Conservation (phyloP, 2,329 filamentous ascomycete genomes). For the Colletotrichum graminicola region DNA sequence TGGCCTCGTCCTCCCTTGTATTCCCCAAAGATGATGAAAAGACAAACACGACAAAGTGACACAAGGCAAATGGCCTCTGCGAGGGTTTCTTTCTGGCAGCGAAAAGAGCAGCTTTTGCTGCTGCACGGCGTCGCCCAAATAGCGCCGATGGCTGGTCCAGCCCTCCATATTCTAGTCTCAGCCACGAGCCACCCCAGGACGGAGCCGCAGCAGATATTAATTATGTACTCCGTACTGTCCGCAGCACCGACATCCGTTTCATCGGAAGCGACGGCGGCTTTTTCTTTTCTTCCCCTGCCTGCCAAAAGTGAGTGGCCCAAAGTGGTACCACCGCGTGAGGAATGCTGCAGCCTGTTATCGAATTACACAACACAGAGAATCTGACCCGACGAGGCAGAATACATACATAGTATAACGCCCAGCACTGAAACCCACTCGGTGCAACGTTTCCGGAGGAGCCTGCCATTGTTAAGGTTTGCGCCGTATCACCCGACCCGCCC, state of each 20-base stretch:
- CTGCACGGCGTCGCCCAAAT: slow-evolving; percentile 10
- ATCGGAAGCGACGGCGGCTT: not conserved
- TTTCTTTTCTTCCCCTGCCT: slow-evolving; percentile 11
- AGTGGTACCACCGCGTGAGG: slow-evolving; percentile 1
- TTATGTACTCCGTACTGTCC: slow-evolving; percentile 25
- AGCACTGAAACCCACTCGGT: not conserved
- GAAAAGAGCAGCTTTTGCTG: slow-evolving; percentile 1
- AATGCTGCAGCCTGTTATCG: slow-evolving; percentile 17
- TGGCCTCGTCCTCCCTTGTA: not conserved
- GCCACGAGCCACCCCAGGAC: slow-evolving; percentile 28
- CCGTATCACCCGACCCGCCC: slow-evolving; percentile 5
- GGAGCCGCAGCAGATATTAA: slow-evolving; percentile 37
- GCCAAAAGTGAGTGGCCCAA: too few relatives aligned
- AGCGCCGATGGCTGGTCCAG: slow-evolving; percentile 17
- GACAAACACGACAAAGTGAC: not conserved
- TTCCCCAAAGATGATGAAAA: not conserved
- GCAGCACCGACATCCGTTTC: slow-evolving; percentile 11
- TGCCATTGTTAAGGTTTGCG: slow-evolving; percentile 27
- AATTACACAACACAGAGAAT: not conserved
- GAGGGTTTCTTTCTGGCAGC: not conserved
- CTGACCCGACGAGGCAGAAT: not conserved
- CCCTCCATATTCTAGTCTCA: slow-evolving; percentile 24
- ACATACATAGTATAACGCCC: not conserved
- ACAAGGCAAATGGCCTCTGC: not conserved
- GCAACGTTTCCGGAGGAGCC: slow-evolving; percentile 15